Percentiles rank a stretch among this genome's conserved stretches.
Conservation (phyloP, 768 basidiomycete species). For the Gloeostereum incarnatum region DNA sequence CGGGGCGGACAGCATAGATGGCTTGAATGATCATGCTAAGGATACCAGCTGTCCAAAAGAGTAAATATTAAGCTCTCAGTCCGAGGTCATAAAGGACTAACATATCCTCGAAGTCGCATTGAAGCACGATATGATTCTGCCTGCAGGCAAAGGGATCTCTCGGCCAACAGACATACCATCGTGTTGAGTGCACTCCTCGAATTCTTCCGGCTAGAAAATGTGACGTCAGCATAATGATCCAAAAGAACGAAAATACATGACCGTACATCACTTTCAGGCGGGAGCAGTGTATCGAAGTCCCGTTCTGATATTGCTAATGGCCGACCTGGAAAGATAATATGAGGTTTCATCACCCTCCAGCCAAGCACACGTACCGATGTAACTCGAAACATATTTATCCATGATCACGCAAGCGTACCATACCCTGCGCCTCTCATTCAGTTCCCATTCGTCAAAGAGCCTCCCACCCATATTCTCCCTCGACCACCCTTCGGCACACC, state of each 20-base stretch:
- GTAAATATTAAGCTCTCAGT: conserved; percentile 4
- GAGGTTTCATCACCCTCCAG: conserved; percentile 2
- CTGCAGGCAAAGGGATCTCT: conserved; percentile 26
- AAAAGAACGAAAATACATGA: background rate
- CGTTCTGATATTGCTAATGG: conserved; percentile 67
- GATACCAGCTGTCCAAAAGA: conserved; percentile 45
- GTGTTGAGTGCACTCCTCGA: conserved; percentile 37
- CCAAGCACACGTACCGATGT: conserved; percentile 45
- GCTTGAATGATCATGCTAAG: conserved; percentile 59
- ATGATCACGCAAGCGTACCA: conserved; percentile 76
- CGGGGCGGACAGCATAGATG: conserved; percentile 59
- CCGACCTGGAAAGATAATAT: conserved; percentile 31
- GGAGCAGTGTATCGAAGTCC: conserved; percentile 69
- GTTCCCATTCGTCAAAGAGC: conserved; percentile 51
- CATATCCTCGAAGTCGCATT: conserved; percentile 66
- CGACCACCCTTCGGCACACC: conserved; percentile 73
- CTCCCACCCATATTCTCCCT: conserved; percentile 32
- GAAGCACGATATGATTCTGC: conserved; percentile 63
- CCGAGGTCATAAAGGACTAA: conserved; percentile 22
- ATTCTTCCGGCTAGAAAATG: conserved; percentile 47
- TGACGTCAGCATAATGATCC: conserved; percentile 3
- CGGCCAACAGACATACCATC: no score
- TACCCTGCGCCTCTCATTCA: conserved; percentile 62
- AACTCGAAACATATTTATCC: conserved; percentile 73
- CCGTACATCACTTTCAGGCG: conserved; percentile 48